A percentile compares a stretch with the other conserved stretches of the same genome.
Conservation (phyloP, 1,139 yeast species). For the Trichomonascaceae sp. region DNA sequence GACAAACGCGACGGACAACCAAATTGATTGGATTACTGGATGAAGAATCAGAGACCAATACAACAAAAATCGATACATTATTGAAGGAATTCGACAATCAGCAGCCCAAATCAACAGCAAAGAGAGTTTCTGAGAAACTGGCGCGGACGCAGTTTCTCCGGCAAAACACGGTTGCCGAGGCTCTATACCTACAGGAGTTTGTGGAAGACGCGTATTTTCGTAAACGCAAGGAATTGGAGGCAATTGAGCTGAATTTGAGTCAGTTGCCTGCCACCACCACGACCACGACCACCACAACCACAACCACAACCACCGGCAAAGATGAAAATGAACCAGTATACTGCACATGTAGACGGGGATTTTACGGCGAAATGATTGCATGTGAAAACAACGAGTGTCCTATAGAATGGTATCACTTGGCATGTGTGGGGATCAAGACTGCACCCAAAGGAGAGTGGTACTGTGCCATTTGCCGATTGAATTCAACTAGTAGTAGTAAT, state of each 20-base stretch:
- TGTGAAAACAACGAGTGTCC: slow-evolving; percentile 71
- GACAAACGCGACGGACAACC: neutral
- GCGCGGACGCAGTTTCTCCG: neutral
- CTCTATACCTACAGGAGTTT: neutral
- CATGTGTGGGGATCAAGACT: slow-evolving; percentile 52
- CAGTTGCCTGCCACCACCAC: neutral
- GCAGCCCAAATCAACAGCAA: neutral
- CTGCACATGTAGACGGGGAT: slow-evolving; percentile 68
- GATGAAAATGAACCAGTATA: slow-evolving; percentile 25
- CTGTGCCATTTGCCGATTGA: slow-evolving; percentile 21
- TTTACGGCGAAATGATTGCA: slow-evolving; percentile 83
- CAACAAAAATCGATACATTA: no score
- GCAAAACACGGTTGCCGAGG: neutral
- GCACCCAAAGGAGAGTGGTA: slow-evolving; percentile 27
- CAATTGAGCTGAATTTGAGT: neutral
- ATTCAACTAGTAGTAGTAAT: neutral
- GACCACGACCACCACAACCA: neutral
- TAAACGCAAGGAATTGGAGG: neutral
- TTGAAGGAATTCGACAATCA: neutral
- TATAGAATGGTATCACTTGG: slow-evolving; percentile 68
- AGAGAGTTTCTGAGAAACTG: neutral
- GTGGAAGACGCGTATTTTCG: neutral
- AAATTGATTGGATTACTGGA: neutral
- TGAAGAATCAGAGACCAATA: neutral
- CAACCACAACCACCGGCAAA: neutral